Evolutionary conservation across 2,329 filamentous ascomycete genomes (phyloP).

Genomic region (Alternaria ethzedia): DNA sequence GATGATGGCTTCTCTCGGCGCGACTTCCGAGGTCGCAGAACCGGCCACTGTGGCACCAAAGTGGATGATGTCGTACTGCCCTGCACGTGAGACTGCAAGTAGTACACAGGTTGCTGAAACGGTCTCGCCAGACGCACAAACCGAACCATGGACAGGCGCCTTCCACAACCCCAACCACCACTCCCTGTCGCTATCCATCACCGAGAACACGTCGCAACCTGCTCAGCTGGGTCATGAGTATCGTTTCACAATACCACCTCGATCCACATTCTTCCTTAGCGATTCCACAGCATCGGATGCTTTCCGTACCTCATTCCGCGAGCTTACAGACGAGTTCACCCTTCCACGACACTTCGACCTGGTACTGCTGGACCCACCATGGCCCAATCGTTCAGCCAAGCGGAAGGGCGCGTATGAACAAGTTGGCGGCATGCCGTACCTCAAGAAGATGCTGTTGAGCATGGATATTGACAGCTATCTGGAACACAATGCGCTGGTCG

Average conservation of each 20-base stretch:
- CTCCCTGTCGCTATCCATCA: conserved; percentile 35
- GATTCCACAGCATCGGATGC: conserved; percentile 45
- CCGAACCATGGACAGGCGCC: conserved; percentile 34
- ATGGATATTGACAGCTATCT: conserved; percentile 56
- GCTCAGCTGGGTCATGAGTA: conserved; percentile 20
- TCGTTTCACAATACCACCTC: conserved; percentile 56
- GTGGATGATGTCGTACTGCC: conserved; percentile 35
- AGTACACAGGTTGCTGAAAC: conserved; percentile 13
- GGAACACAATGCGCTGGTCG: conserved; percentile 59
- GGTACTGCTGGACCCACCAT: conserved; percentile 77
- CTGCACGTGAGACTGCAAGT: conserved; percentile 24
- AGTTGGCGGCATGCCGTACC: conserved; percentile 54
- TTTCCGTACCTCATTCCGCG: conserved; percentile 48
- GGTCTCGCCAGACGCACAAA: conserved; percentile 5
- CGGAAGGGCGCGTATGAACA: conserved; percentile 62
- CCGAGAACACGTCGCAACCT: conserved; percentile 10
- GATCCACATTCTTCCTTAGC: conserved; percentile 59
- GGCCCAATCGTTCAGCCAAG: conserved; percentile 78
- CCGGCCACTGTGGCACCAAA: conserved; percentile 23
- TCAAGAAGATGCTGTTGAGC: conserved; percentile 49
- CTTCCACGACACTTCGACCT: conserved; percentile 66
- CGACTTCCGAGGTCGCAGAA: conserved; percentile 26
- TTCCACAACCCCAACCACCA: conserved; percentile 39
- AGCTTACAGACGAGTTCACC: conserved; percentile 47
- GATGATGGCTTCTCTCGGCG: conserved; percentile 45